A percentile compares a stretch with the other conserved stretches of the same genome.
phyloP scores from a whole-genome alignment of 2,329 filamentous ascomycete species.

The Alternaria sp. region DNA sequence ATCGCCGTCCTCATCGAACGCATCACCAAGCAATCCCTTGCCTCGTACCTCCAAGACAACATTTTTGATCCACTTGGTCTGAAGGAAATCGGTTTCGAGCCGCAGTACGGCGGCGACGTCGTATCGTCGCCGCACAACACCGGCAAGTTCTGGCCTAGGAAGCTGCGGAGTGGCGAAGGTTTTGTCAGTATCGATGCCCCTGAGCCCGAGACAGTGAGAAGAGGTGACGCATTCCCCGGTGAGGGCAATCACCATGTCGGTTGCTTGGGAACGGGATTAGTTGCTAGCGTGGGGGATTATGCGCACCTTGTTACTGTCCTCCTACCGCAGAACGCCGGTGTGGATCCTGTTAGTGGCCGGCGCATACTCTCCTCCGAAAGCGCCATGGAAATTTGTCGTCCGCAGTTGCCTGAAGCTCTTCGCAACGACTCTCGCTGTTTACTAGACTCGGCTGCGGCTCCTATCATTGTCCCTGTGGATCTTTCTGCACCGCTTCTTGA shows the following conservation, averaged over 20 bases:
- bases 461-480: constrained; percentile 48
- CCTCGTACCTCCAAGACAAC: constrained; percentile 27
- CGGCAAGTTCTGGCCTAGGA: constrained; percentile 60
- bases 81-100: constrained; percentile 21
- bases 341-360: neutral
- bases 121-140: constrained; percentile 30
- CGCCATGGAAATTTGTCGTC: neutral
- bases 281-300: neutral
- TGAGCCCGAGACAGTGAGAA: neutral
- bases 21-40: constrained; percentile 50
- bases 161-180: neutral
- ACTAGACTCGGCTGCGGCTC: constrained; percentile 7
- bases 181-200: neutral
- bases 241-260: neutral
- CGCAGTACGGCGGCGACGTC: constrained; percentile 50
- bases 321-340: neutral
- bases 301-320: neutral
- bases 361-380: neutral
- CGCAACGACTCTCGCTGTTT: constrained; percentile 26
- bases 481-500: constrained; percentile 60
- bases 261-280: neutral
- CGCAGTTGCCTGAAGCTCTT: neutral
- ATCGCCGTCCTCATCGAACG: constrained; percentile 57
- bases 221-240: neutral
- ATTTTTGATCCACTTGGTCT: constrained; percentile 31